Percentiles rank a stretch among this genome's conserved stretches.
Conservation (phyloP, 768 basidiomycete genomes). For the Dioszegia crocea region DNA sequence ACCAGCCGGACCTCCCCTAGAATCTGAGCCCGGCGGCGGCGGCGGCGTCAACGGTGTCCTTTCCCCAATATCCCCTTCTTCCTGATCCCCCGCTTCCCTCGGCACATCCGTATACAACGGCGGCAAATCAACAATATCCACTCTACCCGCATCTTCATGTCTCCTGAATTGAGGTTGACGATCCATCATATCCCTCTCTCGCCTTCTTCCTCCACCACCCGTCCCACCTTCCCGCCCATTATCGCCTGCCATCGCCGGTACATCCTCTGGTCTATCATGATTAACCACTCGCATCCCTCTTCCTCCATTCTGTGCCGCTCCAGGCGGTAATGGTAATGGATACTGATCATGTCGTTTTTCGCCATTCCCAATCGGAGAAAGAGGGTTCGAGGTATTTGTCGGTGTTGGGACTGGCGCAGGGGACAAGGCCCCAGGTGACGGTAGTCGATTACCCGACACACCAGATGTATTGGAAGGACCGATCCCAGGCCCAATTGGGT, state of each 20-base stretch:
- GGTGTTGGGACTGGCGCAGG: too few relatives aligned
- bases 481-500: not conserved
- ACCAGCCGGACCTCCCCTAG: too few relatives aligned
- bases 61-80: not conserved
- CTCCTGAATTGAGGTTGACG: slow-evolving; percentile 23
- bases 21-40: too few relatives aligned
- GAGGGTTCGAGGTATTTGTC: too few relatives aligned
- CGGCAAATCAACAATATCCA: slow-evolving; percentile 37
- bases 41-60: too few relatives aligned
- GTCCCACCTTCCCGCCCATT: not conserved
- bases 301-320: not conserved
- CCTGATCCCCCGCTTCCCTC: slow-evolving; percentile 13
- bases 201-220: not conserved
- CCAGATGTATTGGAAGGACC: not conserved
- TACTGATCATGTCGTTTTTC: not conserved
- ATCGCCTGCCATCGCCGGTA: slow-evolving; percentile 21
- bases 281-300: slow-evolving; percentile 25
- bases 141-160: slow-evolving; percentile 28
- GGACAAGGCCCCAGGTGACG: not conserved
- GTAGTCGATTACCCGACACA: not conserved
- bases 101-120: slow-evolving; percentile 43
- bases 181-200: not conserved
- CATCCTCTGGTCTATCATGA: slow-evolving; percentile 17
- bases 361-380: too few relatives aligned
- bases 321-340: not conserved